A percentile compares a stretch with the other conserved stretches of the same genome.
Evolutionary conservation across 192 early-diverging fungal genomes (phyloP).

Genomic region (Backusella westeae): DNA sequence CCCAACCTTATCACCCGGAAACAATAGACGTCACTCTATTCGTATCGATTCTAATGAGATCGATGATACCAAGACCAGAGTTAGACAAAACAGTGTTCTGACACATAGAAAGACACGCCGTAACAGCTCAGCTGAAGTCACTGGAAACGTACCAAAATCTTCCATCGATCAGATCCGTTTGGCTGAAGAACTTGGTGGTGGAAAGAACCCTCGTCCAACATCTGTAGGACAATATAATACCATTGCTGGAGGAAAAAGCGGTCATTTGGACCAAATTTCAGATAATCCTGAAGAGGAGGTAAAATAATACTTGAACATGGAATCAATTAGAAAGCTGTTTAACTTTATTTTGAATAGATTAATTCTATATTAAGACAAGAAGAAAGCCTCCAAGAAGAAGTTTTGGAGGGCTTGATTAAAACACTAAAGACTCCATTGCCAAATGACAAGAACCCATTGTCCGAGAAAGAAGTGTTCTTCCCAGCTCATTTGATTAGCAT

Average conservation of each 20-base stretch:
- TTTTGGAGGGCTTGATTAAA: slow-evolving; percentile 84
- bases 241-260: slow-evolving; percentile 16
- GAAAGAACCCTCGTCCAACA: slow-evolving; percentile 26
- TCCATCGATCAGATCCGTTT: slow-evolving; percentile 26
- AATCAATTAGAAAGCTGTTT: background rate
- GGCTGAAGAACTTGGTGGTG: slow-evolving; percentile 14
- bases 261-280: slow-evolving; percentile 15
- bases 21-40: background rate
- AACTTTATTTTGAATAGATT: slow-evolving; percentile 23
- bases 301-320: background rate
- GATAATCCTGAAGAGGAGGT: slow-evolving; percentile 40
- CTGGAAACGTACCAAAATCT: slow-evolving; percentile 20
- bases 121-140: slow-evolving; percentile 42
- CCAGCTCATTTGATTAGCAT: slow-evolving; percentile 92
- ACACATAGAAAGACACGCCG: slow-evolving; percentile 32
- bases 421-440: slow-evolving; percentile 86
- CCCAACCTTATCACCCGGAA: background rate
- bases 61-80: background rate
- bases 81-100: background rate
- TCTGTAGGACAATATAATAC: slow-evolving; percentile 27
- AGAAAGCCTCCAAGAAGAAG: slow-evolving; percentile 66
- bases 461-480: slow-evolving; percentile 86
- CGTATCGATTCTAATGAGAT: background rate
- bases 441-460: slow-evolving; percentile 67
- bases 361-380: slow-evolving; percentile 56